A percentile compares a stretch with the other conserved stretches of the same genome.
Evolutionary conservation across 345 rosid genomes (phyloP).

Genomic region (Erysimum cheiranthoides): DNA sequence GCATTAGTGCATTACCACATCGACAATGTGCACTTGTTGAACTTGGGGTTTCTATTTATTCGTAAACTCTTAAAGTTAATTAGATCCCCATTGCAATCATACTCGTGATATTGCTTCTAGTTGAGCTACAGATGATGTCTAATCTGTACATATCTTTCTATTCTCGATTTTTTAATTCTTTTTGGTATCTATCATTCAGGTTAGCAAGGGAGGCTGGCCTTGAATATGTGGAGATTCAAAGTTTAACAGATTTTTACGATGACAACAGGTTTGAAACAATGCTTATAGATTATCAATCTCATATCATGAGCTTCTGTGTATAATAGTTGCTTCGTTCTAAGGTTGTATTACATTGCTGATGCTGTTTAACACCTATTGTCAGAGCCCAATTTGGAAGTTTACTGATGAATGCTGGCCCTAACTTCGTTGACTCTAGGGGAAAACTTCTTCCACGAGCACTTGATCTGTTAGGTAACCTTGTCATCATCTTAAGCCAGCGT

Average conservation of each 20-base stretch:
- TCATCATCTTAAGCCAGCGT: constrained; percentile 26
- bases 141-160: not conserved
- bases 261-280: constrained; percentile 68
- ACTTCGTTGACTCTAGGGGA: constrained; percentile 83
- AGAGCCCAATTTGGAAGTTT: constrained; percentile 78
- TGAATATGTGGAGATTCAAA: constrained; percentile 95
- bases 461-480: constrained; percentile 71
- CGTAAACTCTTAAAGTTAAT: not conserved
- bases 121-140: constrained; percentile 9
- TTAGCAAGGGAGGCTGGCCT: constrained; percentile 97
- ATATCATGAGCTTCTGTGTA: constrained; percentile 19
- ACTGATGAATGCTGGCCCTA: constrained; percentile 75
- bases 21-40: constrained; percentile 19
- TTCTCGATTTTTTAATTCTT: not conserved
- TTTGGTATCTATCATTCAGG: constrained; percentile 51
- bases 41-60: not conserved
- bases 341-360: constrained; percentile 24
- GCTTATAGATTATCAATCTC: not conserved
- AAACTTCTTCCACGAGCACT: constrained; percentile 88
- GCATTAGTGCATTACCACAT: not conserved
- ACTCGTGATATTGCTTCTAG: constrained; percentile 14
- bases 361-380: constrained; percentile 22
- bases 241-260: constrained; percentile 86
- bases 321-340: not conserved
- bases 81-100: not conserved